Conservation (phyloP, 176 grass and related monocot genomes). For the Hordeum marinum region DNA sequence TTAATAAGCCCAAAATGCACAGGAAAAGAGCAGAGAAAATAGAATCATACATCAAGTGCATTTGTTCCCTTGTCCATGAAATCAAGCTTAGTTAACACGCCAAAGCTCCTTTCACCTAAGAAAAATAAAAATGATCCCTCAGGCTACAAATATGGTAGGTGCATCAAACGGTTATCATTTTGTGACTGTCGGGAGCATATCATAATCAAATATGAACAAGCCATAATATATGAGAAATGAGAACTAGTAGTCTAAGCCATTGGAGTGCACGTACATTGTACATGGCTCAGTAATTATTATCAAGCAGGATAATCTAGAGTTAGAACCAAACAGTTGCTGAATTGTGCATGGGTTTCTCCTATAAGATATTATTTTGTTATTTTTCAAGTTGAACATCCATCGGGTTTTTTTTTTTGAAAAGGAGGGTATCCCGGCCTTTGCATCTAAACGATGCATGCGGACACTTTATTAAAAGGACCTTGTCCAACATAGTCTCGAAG, state of each 20-base stretch:
- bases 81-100: conserved; percentile 84
- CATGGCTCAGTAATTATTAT: background rate
- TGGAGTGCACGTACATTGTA: background rate
- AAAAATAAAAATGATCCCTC: background rate
- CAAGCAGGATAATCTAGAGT: background rate
- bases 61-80: too few relatives aligned
- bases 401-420: too few relatives aligned
- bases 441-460: too few relatives aligned
- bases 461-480: too few relatives aligned
- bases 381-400: background rate
- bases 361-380: background rate
- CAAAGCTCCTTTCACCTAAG: conserved; percentile 84
- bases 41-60: too few relatives aligned
- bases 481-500: too few relatives aligned
- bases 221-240: background rate
- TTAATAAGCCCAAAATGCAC: too few relatives aligned
- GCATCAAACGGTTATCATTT: background rate
- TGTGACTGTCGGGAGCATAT: background rate
- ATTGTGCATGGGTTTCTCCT: background rate
- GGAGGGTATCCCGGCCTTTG: too few relatives aligned
- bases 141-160: conserved; percentile 13
- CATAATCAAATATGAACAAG: background rate
- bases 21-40: too few relatives aligned
- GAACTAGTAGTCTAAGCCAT: background rate
- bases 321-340: background rate